Evolutionary conservation across 2,329 filamentous ascomycete species (phyloP), one percentile per base, ranked within the genome.

Genomic region (Macrophomina pseudophaseolina): DNA sequence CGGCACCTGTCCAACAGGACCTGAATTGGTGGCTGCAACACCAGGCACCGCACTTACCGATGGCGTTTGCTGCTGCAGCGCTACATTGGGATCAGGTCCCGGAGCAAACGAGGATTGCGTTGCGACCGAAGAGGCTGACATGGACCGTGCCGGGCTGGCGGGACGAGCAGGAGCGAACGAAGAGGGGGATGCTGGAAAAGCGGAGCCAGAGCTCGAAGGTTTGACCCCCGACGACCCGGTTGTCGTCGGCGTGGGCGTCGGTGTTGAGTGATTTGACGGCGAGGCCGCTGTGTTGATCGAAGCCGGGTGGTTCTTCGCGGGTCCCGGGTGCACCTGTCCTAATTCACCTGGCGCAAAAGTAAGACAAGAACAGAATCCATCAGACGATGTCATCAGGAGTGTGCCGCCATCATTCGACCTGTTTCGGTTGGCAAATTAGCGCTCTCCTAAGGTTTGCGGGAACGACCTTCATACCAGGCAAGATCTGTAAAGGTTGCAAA

Each of bases 401-500:
- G 90, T 93, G 49, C 88, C 83, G 12, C 91, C 91, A 77, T 94
- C 91, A 69, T 85, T 88, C 1, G 91, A 91, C 90, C 90, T 91
- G 69, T 35, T 79, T 72, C 40, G 33, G 68, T 69, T 83, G 71
- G 77, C 66, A 75, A 23, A 69, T 12, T 14, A 23, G 33, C 18
- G 28, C 8, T 32, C 28, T 11, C 23, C 23, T 60, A 14, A 12
- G 7, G 32, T 23, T 30, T 42, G n/a, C 30, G 30, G 12, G 30
- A 8, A 12, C n/a, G 23, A 2, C 23, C 23, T 6, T 3, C 46
- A 35, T 44, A 68, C 95, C 95, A 99, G 40, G 93, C 91, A 67
- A 99, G 82, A 76, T 99, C 95, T 0, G 95, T 99, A 75, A 99
- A 99, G 0, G 95, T 98, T 4, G 95, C 94, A 78, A 94, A 97